Conservation (phyloP, 306 rosid species). For the Medicago lupulina region DNA sequence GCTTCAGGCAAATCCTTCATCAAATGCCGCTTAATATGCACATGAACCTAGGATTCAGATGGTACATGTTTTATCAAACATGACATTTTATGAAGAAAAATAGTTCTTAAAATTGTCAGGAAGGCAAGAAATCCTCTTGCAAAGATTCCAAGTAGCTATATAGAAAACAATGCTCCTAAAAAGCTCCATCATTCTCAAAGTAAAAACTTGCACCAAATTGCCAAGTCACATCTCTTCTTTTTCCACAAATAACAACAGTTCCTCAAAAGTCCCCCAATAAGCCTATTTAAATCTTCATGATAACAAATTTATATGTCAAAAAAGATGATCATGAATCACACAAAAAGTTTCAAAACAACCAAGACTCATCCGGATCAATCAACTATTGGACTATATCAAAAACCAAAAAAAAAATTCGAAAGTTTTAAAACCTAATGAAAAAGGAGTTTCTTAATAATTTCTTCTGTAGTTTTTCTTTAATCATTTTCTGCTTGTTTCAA, state of each 20-base stretch:
- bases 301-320: too few species aligned
- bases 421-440: neutral
- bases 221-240: constrained; percentile 5
- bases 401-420: neutral
- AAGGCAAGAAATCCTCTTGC: constrained; percentile 6
- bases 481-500: too few species aligned
- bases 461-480: too few species aligned
- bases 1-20: constrained; percentile 86
- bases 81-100: neutral
- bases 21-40: constrained; percentile 83
- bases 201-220: constrained; percentile 23
- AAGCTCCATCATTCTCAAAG: constrained; percentile 1
- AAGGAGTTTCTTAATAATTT: neutral
- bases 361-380: constrained; percentile 1
- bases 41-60: constrained; percentile 63
- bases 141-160: constrained; percentile 3
- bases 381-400: neutral
- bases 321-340: neutral
- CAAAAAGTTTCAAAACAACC: constrained; percentile 8
- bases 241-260: constrained; percentile 3
- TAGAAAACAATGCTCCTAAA: constrained; percentile 29
- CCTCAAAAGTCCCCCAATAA: neutral
- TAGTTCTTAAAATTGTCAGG: neutral
- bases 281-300: neutral
- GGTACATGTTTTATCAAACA: constrained; percentile 1